phyloP scores from a whole-genome alignment of 805 yeast species.

The Yueomyces sp. region DNA sequence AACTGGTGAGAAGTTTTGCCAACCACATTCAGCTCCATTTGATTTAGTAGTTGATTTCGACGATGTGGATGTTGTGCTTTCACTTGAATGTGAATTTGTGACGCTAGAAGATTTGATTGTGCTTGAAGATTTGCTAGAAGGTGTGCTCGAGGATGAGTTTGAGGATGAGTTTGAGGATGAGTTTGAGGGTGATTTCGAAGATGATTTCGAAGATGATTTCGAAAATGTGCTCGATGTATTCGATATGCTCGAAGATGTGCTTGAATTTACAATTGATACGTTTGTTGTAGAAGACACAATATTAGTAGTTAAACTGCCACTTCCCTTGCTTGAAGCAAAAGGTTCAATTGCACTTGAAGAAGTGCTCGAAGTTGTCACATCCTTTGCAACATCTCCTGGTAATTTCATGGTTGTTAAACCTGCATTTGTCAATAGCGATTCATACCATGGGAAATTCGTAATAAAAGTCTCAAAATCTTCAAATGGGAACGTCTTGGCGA shows the following conservation, averaged over 20 bases:
- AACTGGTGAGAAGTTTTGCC: no score
- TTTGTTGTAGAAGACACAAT: neutral
- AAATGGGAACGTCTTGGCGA: conserved; percentile 25
- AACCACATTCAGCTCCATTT: no score
- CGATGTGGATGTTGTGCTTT: no score
- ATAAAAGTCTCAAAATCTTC: conserved; percentile 25
- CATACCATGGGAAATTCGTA: conserved; percentile 23
- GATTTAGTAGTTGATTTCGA: no score
- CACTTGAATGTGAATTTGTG: no score
- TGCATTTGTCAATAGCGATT: conserved; percentile 11
- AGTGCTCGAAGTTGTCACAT: neutral
- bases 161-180: neutral
- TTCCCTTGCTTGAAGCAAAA: neutral
- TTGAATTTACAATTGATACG: neutral
- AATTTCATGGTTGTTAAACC: conserved; percentile 12
- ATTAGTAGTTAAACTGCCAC: neutral
- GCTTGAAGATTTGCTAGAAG: no score
- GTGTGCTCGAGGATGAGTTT: neutral
- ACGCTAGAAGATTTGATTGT: no score
- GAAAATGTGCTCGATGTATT: neutral
- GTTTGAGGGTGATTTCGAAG: neutral
- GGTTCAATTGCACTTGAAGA: neutral
- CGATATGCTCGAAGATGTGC: neutral
- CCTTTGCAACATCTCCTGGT: conserved; percentile 14
- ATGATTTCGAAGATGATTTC: neutral